Evolutionary conservation across 208 protist genomes (phyloP), one percentile per base, ranked within the genome.

Genomic region (Jaenimonas drosophilae): DNA sequence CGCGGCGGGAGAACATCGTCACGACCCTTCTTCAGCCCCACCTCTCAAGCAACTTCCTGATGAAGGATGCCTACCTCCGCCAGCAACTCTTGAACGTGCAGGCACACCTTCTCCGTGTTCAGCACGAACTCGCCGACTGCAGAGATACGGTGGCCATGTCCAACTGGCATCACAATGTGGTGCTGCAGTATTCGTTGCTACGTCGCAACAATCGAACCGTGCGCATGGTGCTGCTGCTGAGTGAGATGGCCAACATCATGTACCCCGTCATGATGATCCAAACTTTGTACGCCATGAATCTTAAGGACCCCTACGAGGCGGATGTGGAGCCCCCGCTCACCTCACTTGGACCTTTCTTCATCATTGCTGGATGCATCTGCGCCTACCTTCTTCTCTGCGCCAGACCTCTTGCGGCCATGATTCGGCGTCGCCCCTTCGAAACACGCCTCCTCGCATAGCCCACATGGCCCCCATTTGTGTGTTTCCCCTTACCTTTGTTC

Each of bases 101-200:
- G 48, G 59, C 73, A 6, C 70, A 92, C 51, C 49, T 92, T 23
- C 64, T 69, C 41, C 68, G 72, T 39, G 55, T 88, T 7, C 69
- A 79, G 52, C 51, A 76, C 51, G 84, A 92, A 40, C 70, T 92
- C 6, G 64, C 41, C 34, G 79, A 92, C 57, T 81, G 72, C 48
- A 78, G 79, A 20, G 84, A 92, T 50, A 84, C 76, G 1, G 74
- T 92, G 5, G 65, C 79, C 17, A 49, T 87, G 30, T 78, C 76
- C 3, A 88, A 86, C 54, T 92, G 84, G 84, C 81, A 92, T 51
- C 70, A 88, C 61, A 92, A 92, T 42, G 65, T 88, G 3, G 69
- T 73, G 7, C 60, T 76, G 32, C 79, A 82, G 31, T 88, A 79
- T 73, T 54, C 72, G 17, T 36, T 87, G 29, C 66, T 88, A 6